Evolutionary conservation across 768 basidiomycete genomes (phyloP).

Genomic region (Mycena vitilis): DNA sequence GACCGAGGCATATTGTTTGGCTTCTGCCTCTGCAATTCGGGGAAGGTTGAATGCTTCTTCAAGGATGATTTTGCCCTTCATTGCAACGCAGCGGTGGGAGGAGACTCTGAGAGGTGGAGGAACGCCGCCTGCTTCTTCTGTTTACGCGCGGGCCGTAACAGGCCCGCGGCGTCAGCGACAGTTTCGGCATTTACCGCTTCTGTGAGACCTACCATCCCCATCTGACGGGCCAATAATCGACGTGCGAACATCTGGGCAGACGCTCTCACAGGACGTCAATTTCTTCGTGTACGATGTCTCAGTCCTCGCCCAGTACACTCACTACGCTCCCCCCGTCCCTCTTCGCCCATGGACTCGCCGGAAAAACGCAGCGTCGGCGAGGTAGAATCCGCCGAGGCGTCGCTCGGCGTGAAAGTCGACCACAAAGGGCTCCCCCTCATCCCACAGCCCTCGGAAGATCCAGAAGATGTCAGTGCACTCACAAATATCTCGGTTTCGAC

Average conservation of each 20-base stretch:
- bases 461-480: slow-evolving; percentile 34
- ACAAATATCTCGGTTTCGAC: background rate
- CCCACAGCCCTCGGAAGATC: slow-evolving; percentile 42
- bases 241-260: background rate
- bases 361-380: slow-evolving; percentile 18
- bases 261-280: background rate
- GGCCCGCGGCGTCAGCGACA: background rate
- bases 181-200: background rate
- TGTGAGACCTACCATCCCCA: background rate
- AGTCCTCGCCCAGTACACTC: background rate
- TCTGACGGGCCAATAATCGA: background rate
- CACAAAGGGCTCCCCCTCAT: slow-evolving; percentile 39
- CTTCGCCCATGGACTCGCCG: slow-evolving; percentile 15
- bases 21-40: slow-evolving; percentile 29
- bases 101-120: background rate
- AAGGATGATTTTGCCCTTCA: slow-evolving; percentile 39
- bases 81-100: background rate
- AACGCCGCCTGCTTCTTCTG: slow-evolving; percentile 5
- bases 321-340: background rate
- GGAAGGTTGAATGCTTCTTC: slow-evolving; percentile 39
- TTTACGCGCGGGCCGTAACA: slow-evolving; percentile 1
- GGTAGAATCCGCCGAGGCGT: background rate
- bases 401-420: slow-evolving; percentile 41
- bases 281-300: background rate
- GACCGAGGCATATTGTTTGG: slow-evolving; percentile 32